Percentiles rank a stretch among this genome's conserved stretches.
phyloP scores from a whole-genome alignment of 2,329 filamentous ascomycete genomes.

The Aulographum hederae region DNA sequence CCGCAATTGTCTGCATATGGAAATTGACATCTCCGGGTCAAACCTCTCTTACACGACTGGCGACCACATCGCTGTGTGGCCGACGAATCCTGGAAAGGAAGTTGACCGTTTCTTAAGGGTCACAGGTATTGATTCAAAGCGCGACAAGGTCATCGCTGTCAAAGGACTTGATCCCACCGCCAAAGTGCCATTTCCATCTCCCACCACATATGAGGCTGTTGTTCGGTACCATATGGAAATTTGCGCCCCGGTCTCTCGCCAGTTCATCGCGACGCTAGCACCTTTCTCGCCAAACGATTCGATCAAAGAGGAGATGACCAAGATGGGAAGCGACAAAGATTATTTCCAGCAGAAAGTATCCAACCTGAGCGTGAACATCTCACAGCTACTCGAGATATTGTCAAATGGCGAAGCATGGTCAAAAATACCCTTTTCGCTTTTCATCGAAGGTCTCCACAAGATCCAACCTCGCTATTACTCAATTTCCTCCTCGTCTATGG shows the following conservation, averaged over 20 bases:
- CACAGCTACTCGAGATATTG: slow-evolving; percentile 59
- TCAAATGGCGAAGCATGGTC: slow-evolving; percentile 60
- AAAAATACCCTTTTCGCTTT: slow-evolving; percentile 77
- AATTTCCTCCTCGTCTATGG: slow-evolving; percentile 88
- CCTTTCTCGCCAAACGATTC: slow-evolving; percentile 76
- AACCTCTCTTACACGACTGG: slow-evolving; percentile 90
- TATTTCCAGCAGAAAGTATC: slow-evolving; percentile 81
- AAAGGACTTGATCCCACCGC: slow-evolving; percentile 88
- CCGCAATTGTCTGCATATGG: slow-evolving; percentile 91
- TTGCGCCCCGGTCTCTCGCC: slow-evolving; percentile 84
- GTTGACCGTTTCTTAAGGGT: slow-evolving; percentile 77
- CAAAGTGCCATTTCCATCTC: slow-evolving; percentile 93
- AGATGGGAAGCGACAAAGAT: slow-evolving; percentile 82
- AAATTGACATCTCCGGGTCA: slow-evolving; percentile 77
- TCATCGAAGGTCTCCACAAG: slow-evolving; percentile 87
- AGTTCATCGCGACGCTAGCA: slow-evolving; percentile 75
- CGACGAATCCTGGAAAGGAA: slow-evolving; percentile 81
- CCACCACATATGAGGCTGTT: slow-evolving; percentile 89
- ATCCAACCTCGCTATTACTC: slow-evolving; percentile 98
- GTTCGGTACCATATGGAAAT: slow-evolving; percentile 95
- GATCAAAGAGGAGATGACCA: slow-evolving; percentile 72
- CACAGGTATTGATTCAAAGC: slow-evolving; percentile 58
- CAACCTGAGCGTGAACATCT: slow-evolving; percentile 72
- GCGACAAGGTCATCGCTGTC: slow-evolving; percentile 65
- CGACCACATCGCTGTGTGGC: slow-evolving; percentile 95